Base-by-base conservation (phyloP, 306 rosid genomes). In the Cicer chorassanicum region DNA sequence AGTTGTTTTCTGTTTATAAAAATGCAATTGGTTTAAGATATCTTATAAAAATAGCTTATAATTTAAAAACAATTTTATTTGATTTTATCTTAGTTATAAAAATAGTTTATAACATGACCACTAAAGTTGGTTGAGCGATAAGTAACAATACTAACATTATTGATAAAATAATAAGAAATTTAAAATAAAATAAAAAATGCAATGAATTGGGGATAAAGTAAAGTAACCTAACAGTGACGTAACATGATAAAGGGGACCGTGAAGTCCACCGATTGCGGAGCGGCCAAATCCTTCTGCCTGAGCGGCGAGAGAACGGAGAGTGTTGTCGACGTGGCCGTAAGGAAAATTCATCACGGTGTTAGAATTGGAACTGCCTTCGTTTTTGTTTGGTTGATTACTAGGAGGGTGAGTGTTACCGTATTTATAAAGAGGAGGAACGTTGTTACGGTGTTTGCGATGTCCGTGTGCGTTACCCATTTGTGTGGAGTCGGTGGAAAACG, bases 221-320 rank as follows among this genome's bases (percentile, higher is more conserved):
- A 13, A 15, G 1, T 1, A 65, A 93, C 98, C 98, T 70, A 90
- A 89, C 11, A 91, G 81, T 55, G 88, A 85, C 2, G 89, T 93
- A 45, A 93, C 97, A 38, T 44, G 87, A 78, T 84, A 75, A 70
- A 91, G 70, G 29, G 87, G 80, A 40, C 98, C 98, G 49, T 88
- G 90, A 70, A 93, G 91, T 10, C 98, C 98, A 61, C 96, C 98
- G 73, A 93, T 67, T 2, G 97, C 91, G 55, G 13, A 77, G 68
- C 89, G 93, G 21, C 96, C 98, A 45, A 91, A 93, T 12, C 98
- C 98, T 76, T 93, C 89, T 4, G 98, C 98, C 40, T 87, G 89
- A 43, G 63, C 82, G 34, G 98, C 89, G 46, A 93, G 89, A 73
- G 90, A 84, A 3, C 96, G 96, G 62, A 93, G 80, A 74, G 75